phyloP scores from a whole-genome alignment of 352 stramenopile species.

The Plasmopara viticola region DNA sequence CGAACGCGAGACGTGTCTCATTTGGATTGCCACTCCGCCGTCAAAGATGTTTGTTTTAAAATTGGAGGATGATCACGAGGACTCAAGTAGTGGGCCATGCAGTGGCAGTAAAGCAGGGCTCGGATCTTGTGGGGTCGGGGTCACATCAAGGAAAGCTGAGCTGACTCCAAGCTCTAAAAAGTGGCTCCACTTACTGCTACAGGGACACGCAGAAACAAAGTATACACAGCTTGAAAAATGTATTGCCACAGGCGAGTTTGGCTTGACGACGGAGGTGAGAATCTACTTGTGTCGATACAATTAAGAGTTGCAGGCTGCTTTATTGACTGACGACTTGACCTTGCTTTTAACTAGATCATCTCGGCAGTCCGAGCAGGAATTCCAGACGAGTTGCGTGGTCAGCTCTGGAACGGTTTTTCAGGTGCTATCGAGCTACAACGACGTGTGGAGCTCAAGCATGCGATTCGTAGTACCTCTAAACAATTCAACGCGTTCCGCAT shows the following conservation, averaged over 20 bases:
- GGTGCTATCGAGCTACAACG: constrained; percentile 53
- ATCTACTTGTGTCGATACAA: neutral
- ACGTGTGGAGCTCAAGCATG: constrained; percentile 49
- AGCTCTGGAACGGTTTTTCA: constrained; percentile 73
- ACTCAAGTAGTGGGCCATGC: constrained; percentile 13
- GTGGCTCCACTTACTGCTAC: constrained; percentile 62
- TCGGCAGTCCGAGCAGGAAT: constrained; percentile 71
- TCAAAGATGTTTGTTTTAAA: constrained; percentile 84
- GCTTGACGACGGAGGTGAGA: constrained; percentile 52
- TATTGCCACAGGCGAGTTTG: constrained; percentile 52
- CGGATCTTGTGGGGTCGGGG: constrained; percentile 16
- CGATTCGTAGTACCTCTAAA: constrained; percentile 49
- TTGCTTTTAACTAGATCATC: constrained; percentile 37
- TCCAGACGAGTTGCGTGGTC: constrained; percentile 63
- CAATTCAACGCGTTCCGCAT: constrained; percentile 26
- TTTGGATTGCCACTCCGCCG: constrained; percentile 77
- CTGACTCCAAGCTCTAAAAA: constrained; percentile 64
- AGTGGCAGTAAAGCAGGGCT: constrained; percentile 16
- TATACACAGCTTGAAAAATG: constrained; percentile 80
- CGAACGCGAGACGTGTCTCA: constrained; percentile 58
- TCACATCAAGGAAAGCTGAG: constrained; percentile 38
- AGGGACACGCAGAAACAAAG: constrained; percentile 75
- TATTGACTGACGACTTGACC: neutral
- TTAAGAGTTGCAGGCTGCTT: no score
- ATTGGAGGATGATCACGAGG: constrained; percentile 60